Evolutionary conservation across 2,329 filamentous ascomycete genomes (phyloP).

Genomic region (Cryphonectria parasitica): DNA sequence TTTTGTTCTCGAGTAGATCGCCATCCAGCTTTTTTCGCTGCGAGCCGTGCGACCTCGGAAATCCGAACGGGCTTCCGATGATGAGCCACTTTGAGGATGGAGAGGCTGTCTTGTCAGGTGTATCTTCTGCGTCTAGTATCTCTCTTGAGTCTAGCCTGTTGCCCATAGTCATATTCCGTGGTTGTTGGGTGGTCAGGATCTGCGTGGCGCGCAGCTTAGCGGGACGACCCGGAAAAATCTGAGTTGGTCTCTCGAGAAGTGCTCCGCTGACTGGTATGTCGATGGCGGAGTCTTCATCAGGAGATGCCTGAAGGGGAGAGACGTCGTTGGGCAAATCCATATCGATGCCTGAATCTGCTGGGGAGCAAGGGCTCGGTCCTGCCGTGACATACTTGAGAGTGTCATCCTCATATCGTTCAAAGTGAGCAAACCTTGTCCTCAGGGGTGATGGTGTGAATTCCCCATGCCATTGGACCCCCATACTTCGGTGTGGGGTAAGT

Average conservation of each 20-base stretch:
- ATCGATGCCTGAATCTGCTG: constrained; percentile 5
- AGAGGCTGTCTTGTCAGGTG: background rate
- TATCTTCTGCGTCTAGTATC: background rate
- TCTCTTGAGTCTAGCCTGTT: background rate
- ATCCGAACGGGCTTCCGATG: background rate
- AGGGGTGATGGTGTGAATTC: background rate
- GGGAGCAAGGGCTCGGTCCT: constrained; percentile 8
- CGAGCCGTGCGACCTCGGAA: background rate
- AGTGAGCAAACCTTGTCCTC: constrained; percentile 10
- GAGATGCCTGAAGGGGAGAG: background rate
- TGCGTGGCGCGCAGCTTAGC: background rate
- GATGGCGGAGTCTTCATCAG: background rate
- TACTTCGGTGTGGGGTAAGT: background rate
- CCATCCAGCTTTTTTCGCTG: background rate
- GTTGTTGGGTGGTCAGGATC: background rate
- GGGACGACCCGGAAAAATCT: background rate
- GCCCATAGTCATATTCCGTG: background rate
- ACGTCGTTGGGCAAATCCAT: background rate
- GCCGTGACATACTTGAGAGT: constrained; percentile 5
- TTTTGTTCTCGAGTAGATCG: background rate
- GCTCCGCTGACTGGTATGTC: background rate
- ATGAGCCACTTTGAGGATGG: background rate
- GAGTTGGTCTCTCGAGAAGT: background rate
- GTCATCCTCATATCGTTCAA: constrained; percentile 11
- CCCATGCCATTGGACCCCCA: background rate